phyloP scores from a whole-genome alignment of 2,329 filamentous ascomycete species.

The Aspergillus udagawae region DNA sequence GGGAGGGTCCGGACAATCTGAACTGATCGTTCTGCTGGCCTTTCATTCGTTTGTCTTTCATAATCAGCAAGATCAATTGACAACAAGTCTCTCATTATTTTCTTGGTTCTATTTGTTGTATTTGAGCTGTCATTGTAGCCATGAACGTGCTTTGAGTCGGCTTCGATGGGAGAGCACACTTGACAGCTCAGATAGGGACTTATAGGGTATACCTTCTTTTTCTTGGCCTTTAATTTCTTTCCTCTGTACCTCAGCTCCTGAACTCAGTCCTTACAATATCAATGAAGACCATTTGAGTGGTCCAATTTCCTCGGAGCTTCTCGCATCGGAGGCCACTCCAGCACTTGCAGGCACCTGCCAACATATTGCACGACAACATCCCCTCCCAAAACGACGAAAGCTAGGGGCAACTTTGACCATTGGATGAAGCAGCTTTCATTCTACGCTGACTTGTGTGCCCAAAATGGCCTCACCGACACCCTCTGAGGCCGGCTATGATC shows the following conservation, averaged over 20 bases:
- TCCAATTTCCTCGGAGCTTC: background rate
- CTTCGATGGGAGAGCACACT: background rate
- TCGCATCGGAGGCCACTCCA: too few relatives aligned
- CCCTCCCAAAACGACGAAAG: background rate
- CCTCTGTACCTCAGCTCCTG: background rate
- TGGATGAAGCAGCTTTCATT: constrained; percentile 4
- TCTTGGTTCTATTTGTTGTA: background rate
- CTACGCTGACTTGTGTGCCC: background rate
- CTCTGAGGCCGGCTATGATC: constrained; percentile 3
- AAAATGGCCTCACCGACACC: constrained; percentile 11
- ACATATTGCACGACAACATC: background rate
- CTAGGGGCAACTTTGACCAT: background rate
- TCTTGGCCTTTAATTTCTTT: constrained; percentile 12
- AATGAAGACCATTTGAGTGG: background rate
- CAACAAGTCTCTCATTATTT: background rate
- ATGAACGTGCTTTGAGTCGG: constrained; percentile 10
- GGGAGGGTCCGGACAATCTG: background rate
- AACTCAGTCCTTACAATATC: background rate
- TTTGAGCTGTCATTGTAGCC: constrained; percentile 11
- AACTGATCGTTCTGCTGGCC: background rate
- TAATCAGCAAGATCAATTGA: background rate
- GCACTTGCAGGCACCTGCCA: background rate
- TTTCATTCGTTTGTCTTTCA: background rate
- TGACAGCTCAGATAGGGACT: background rate
- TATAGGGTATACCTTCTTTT: constrained; percentile 1